phyloP scores from a whole-genome alignment of 208 protist genomes.

The Leishmania amazonensis region DNA sequence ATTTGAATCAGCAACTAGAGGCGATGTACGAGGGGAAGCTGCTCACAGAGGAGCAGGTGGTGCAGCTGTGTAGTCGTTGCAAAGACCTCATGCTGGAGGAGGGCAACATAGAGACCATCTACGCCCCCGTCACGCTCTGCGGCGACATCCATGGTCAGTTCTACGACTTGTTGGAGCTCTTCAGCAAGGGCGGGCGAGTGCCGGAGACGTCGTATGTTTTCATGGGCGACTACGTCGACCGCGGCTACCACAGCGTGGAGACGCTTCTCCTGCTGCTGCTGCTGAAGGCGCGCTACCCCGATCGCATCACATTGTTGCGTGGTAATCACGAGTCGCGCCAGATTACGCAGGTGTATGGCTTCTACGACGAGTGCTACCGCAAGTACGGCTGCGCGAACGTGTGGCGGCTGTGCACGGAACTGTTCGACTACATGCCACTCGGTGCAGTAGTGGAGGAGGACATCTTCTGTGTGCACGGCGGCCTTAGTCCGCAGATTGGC shows the following conservation, averaged over 20 bases:
- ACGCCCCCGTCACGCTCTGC: slow-evolving; percentile 98
- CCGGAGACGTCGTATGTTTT: slow-evolving; percentile 89
- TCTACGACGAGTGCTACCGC: slow-evolving; percentile 96
- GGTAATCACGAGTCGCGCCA: slow-evolving; percentile 98
- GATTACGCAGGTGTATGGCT: slow-evolving; percentile 97
- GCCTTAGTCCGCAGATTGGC: slow-evolving; percentile 81
- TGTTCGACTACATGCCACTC: slow-evolving; percentile 95
- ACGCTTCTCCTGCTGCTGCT: slow-evolving; percentile 91
- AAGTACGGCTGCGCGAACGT: slow-evolving; percentile 93
- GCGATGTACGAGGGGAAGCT: slow-evolving; percentile 92
- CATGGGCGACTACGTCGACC: slow-evolving; percentile 95
- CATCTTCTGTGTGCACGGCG: slow-evolving; percentile 96
- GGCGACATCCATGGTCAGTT: slow-evolving; percentile 99
- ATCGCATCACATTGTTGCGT: slow-evolving; percentile 95
- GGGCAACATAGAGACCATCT: slow-evolving; percentile 95
- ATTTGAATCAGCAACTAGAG: slow-evolving; percentile 73
- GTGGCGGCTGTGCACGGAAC: slow-evolving; percentile 88
- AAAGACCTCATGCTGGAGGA: slow-evolving; percentile 92
- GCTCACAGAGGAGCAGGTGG: slow-evolving; percentile 89
- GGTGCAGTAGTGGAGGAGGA: slow-evolving; percentile 88
- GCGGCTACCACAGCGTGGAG: slow-evolving; percentile 95
- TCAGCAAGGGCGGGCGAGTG: slow-evolving; percentile 93
- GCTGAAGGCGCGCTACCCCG: slow-evolving; percentile 94
- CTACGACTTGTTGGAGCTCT: slow-evolving; percentile 97
- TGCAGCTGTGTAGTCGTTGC: slow-evolving; percentile 87